Conservation (phyloP, 2,329 filamentous ascomycete species). For the Xylariomycetidae sp. region DNA sequence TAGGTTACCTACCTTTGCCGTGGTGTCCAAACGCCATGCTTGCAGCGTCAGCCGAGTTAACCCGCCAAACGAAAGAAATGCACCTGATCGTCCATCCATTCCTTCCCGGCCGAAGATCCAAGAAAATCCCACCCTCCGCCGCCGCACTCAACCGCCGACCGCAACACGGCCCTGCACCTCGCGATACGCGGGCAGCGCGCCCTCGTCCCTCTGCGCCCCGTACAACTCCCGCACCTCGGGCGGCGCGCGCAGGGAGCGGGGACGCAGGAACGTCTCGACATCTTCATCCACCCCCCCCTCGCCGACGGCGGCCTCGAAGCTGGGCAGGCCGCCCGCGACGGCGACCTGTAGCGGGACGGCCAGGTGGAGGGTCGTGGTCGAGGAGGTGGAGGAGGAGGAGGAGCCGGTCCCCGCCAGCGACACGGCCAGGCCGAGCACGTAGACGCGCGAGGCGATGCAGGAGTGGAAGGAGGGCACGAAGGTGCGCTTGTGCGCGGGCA, state of each 20-base stretch:
- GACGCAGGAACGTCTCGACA: constrained; percentile 36
- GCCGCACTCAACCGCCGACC: too few species aligned
- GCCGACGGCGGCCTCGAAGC: constrained; percentile 41
- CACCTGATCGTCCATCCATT: too few species aligned
- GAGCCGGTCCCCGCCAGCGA: constrained; percentile 27
- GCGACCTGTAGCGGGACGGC: constrained; percentile 46
- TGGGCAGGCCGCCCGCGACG: constrained; percentile 32
- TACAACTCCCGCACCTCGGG: constrained; percentile 20
- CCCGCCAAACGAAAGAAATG: too few species aligned
- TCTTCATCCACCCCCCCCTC: constrained; percentile 32
- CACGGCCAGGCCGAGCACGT: constrained; percentile 42
- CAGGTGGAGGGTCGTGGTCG: constrained; percentile 38
- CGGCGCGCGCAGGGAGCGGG: constrained; percentile 32
- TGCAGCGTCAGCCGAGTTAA: too few species aligned
- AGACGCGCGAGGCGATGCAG: constrained; percentile 51
- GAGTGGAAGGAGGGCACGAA: constrained; percentile 54
- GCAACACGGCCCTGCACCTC: too few species aligned
- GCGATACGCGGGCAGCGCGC: constrained; percentile 30
- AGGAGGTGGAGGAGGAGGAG: constrained; percentile 30
- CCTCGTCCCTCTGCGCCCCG: constrained; percentile 5
- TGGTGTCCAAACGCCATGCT: too few species aligned
- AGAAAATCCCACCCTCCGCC: too few species aligned
- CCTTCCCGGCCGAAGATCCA: too few species aligned
- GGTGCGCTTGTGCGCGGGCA: constrained; percentile 41
- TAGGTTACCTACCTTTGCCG: too few species aligned